Conservation (phyloP, 225 moss, liverwort and hornwort species). For the Takakia lepidozioides region DNA sequence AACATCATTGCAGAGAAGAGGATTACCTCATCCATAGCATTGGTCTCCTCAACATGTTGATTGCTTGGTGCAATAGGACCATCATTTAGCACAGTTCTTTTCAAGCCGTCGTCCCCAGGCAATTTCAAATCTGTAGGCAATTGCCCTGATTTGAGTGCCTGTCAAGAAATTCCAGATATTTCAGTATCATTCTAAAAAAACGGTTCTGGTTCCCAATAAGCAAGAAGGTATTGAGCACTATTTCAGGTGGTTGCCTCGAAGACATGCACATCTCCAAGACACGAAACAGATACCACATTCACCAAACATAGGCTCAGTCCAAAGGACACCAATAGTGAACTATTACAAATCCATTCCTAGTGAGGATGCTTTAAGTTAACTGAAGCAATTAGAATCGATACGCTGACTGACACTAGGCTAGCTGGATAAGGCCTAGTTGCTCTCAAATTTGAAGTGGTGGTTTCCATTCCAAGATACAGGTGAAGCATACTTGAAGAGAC, state of each 20-base stretch:
- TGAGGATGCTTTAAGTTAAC: no score
- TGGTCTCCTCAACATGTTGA: no score
- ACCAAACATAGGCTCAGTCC: no score
- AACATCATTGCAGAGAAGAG: no score
- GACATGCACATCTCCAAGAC: background rate
- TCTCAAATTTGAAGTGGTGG: background rate
- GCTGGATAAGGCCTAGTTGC: background rate
- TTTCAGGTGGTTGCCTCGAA: no score
- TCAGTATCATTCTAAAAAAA: background rate
- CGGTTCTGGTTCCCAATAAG: background rate
- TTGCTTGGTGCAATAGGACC: no score
- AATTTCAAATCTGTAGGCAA: constrained; percentile 45
- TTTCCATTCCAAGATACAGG: background rate
- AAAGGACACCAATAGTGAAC: no score
- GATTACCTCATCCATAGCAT: no score
- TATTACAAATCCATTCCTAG: no score
- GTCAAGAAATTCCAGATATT: constrained; percentile 6
- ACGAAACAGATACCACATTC: background rate
- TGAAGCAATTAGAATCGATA: background rate
- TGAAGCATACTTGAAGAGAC: background rate
- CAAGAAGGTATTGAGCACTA: background rate
- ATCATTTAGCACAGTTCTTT: no score
- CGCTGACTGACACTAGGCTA: background rate
- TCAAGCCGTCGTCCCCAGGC: constrained; percentile 30
- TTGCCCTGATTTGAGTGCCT: constrained; percentile 58